Base-by-base conservation (phyloP, 129 eudicot genomes). In the Escallonia rubra region DNA sequence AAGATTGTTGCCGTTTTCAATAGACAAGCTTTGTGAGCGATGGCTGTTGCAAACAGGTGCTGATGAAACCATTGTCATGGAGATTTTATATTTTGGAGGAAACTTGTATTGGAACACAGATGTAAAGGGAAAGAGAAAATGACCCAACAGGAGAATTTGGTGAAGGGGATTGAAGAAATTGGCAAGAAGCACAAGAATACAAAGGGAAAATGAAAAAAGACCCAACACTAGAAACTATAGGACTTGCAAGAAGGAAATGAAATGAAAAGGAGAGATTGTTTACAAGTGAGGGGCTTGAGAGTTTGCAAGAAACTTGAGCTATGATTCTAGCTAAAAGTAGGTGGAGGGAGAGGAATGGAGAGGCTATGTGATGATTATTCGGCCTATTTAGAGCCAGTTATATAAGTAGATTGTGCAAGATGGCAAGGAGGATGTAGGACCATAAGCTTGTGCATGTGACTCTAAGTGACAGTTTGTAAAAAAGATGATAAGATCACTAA, bases 1-100 rank as follows among this genome's bases (percentile, higher is more conserved):
- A 57, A 75, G 68, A 58, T 65, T 79, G 54, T 65, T 75, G 44
- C 42, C 75, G 43, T 43, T 70, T 55, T 75, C 68, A 70, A 79
- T 76, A 6, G 76, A 61, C 72, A 66, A 66, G 65, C 75, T 77
- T 63, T 70, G 52, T 59, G 87, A 67, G 13, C 79, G 84, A 50
- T 40, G 72, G 57, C 82, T 61, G 64, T 66, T 77, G 53, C 52
- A 75, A 46, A 82, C 55, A 11, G 90, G 61, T 38, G 41, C 45
- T 40, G 74, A 53, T 38, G 80, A 63, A 58, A 69, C 68, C 74
- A 74, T 61, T 61, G 77, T 66, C 81, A 80, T 76, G 39, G 50
- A 51, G 12, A 47, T 41, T 70, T 43, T 23, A 14, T 41, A 7
- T 3, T 3, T 42, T 43, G 6, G 56, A 55, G 40, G 14, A 69